Base-by-base conservation (phyloP, 2,329 filamentous ascomycete genomes). In the Tolypocladium amazonense region DNA sequence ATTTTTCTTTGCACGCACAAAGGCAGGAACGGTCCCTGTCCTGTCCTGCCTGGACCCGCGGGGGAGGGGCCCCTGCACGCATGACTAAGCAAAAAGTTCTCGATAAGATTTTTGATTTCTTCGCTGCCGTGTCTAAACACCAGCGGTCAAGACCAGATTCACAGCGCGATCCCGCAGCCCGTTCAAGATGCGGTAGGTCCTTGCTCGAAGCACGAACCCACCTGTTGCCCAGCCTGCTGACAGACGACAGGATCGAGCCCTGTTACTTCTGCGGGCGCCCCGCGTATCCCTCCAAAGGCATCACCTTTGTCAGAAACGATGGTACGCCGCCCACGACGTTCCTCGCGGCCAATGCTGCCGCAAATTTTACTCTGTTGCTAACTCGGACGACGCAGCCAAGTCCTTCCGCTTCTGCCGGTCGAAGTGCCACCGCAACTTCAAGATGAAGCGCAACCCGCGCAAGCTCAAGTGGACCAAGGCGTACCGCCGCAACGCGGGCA, bases 401-500 rank as follows among this genome's bases (percentile, higher is more conserved):
- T 70, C 76, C 53, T 86, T 86, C 67, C 75, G 82, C 59, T 86
- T 86, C 74, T 86, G 83, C 71, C 75, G 80, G 59, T 80, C 75
- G 67, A 82, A 85, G 74, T 85, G 82, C 73, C 82, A 83, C 72
- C 79, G 79, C 69, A 88, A 86, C 75, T 96, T 95, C 85, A 94
- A 95, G 79, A 96, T 96, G 90, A 96, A 96, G 88, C 88, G 94
- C 66, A 97, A 97, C 78, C 92, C 93, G 41, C 87, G 93, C 73
- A 96, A 97, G 77, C 85, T 97, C 68, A 94, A 92, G 77, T 97
- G 93, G 94, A 97, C 93, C 63, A 96, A 97, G 81, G 87, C 90
- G 58, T 93, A 92, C 83, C 88, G 92, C 71, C 88, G 88, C 72
- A 73, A 73, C 23, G 88, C 89, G 60, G 90, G 90, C 78, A 95